These are phyloP conservation scores for Nakazawaea anatomiae DNA, from an alignment of 805 yeast genomes.

Conservation along the genomic window DNA sequence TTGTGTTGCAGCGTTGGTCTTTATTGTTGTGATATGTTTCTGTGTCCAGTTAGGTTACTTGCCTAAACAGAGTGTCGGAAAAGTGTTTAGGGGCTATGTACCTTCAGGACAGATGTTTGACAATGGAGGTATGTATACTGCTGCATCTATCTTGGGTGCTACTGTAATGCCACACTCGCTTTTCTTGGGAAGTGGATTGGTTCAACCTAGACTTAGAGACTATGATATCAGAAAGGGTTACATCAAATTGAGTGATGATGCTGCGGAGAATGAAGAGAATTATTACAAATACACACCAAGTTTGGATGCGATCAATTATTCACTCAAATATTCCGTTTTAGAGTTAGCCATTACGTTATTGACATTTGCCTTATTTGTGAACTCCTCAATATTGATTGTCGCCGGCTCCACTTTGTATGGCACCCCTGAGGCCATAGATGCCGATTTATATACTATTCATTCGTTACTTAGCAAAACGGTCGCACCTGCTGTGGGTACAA, in stretches of 20 bases:
- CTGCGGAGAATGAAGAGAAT: slow-evolving; percentile 27
- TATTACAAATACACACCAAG: slow-evolving; percentile 59
- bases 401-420: slow-evolving; percentile 72
- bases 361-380: slow-evolving; percentile 78
- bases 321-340: slow-evolving; percentile 59
- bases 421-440: slow-evolving; percentile 56
- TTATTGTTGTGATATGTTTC: slow-evolving; percentile 38
- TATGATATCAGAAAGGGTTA: slow-evolving; percentile 33
- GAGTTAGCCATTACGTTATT: slow-evolving; percentile 63
- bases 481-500: slow-evolving; percentile 70
- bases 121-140: slow-evolving; percentile 38
- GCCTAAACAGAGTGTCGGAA: slow-evolving; percentile 21
- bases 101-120: slow-evolving; percentile 37
- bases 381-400: slow-evolving; percentile 71
- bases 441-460: slow-evolving; percentile 74
- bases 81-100: slow-evolving; percentile 35
- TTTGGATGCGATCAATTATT: slow-evolving; percentile 56
- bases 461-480: slow-evolving; percentile 46
- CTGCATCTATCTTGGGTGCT: slow-evolving; percentile 42
- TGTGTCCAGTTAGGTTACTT: slow-evolving; percentile 37
- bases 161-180: slow-evolving; percentile 49
- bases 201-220: slow-evolving; percentile 42
- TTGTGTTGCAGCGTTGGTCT: slow-evolving; percentile 35
- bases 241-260: slow-evolving; percentile 18
- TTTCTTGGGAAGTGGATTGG: slow-evolving; percentile 42